These are phyloP conservation scores for Aspergillus funiculosus DNA, from an alignment of 495 filamentous ascomycete species.

Conservation along the genomic window DNA sequence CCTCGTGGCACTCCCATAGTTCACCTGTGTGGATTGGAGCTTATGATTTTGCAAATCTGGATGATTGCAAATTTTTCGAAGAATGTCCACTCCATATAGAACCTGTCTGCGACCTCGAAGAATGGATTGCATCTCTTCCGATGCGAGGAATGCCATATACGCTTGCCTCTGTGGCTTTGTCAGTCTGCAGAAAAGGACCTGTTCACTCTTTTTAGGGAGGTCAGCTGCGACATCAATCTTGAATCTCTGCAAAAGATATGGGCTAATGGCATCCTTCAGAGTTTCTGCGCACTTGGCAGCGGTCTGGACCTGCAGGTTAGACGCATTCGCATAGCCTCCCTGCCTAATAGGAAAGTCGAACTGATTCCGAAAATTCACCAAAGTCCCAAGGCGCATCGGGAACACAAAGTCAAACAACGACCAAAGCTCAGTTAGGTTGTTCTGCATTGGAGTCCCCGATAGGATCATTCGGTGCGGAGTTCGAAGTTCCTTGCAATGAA, in stretches of 20 bases:
- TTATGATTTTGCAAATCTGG: conserved; percentile 76
- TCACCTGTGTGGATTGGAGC: conserved; percentile 47
- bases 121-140: conserved; percentile 75
- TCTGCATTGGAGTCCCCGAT: conserved; percentile 96
- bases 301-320: conserved; percentile 85
- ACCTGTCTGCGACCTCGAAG: conserved; percentile 66
- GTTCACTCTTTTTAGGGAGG: conserved; percentile 89
- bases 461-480: conserved; percentile 88
- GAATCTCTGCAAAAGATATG: conserved; percentile 86
- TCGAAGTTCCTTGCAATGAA: conserved; percentile 84
- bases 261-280: conserved; percentile 83
- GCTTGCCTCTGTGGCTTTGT: conserved; percentile 66
- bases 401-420: conserved; percentile 95
- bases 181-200: conserved; percentile 91
- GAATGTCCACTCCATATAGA: conserved; percentile 79
- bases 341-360: conserved; percentile 89
- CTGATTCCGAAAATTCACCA: conserved; percentile 80
- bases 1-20: conserved; percentile 66
- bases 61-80: conserved; percentile 97
- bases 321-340: conserved; percentile 90
- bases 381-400: conserved; percentile 87
- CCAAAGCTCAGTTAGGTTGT: conserved; percentile 95
- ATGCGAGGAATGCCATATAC: conserved; percentile 75
- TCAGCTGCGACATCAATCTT: conserved; percentile 93
- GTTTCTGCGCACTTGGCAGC: conserved; percentile 86